phyloP scores from a whole-genome alignment of 805 yeast genomes.

The Metschnikowia baotianmanensis region DNA sequence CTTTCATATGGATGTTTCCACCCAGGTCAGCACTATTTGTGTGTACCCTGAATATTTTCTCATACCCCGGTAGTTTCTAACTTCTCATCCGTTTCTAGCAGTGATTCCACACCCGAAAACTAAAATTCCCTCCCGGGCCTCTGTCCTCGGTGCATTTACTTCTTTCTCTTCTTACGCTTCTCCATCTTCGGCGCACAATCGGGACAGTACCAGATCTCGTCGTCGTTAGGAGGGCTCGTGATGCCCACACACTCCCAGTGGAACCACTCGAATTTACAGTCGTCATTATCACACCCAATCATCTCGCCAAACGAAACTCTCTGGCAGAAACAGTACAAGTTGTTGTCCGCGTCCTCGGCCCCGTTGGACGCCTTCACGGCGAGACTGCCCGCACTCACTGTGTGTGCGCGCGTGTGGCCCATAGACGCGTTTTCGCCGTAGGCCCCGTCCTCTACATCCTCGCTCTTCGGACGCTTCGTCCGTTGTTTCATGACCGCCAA shows the following conservation, averaged over 20 bases:
- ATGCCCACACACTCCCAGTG: conserved; percentile 94
- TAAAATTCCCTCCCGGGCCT: background rate
- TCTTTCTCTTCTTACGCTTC: conserved; percentile 42
- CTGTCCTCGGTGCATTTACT: conserved; percentile 15
- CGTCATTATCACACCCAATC: conserved; percentile 94
- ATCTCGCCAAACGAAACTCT: conserved; percentile 92
- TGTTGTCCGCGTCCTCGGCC: conserved; percentile 40
- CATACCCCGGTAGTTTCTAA: too few species aligned
- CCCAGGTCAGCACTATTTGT: too few species aligned
- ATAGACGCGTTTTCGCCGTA: conserved; percentile 18
- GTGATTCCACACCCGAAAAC: too few species aligned
- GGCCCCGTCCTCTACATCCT: conserved; percentile 17
- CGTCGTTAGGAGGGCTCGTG: conserved; percentile 83
- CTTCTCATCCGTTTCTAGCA: too few species aligned
- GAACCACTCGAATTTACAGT: conserved; percentile 92
- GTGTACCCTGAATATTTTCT: too few species aligned
- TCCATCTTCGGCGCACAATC: conserved; percentile 60
- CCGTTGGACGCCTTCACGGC: conserved; percentile 21
- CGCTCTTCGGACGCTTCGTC: conserved; percentile 17
- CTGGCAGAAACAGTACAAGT: conserved; percentile 82
- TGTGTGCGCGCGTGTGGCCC: conserved; percentile 6
- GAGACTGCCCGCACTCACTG: conserved; percentile 2
- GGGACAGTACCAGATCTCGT: conserved; percentile 84
- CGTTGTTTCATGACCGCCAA: conserved; percentile 16
- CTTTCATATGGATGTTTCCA: too few species aligned